Evolutionary conservation across 306 rosid genomes (phyloP), one percentile per base, ranked within the genome.

Genomic region (Trifolium subterraneum): DNA sequence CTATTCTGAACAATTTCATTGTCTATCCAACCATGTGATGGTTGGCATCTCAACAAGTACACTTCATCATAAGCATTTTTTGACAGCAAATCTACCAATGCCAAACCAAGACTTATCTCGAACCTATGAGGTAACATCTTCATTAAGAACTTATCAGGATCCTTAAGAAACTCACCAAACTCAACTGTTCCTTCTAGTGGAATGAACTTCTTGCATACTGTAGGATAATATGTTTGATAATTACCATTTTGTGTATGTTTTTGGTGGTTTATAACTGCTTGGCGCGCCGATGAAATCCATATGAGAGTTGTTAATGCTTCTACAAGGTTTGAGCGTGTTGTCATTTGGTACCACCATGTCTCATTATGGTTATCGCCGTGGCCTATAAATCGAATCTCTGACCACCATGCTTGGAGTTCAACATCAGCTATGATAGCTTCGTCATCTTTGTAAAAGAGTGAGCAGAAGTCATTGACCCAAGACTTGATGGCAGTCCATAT

Each of bases 341-440:
- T 81, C 86, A 92, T 70, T 70, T 79, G 60, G 29, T 77, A 61
- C 93, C 91, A 89, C 88, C 89, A 78, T 6, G 72, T 50, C 42
- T 86, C 85, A 3, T 42, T 41, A 20, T 78, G 54, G 76, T 83
- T 89, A 70, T 91, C 96, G 3, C 86, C 79, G 0, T 91, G 97
- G 62, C 96, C 91, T 1, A 83, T 73, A 66, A 81, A 51, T 84
- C 22, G 74, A 38, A 92, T 86, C 76, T 92, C 96, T 6, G 78
- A 64, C 93, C 96, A 85, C 97, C 97, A 91, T 25, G 88, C 73
- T 72, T 89, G 93, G 80, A 89, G 83, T 70, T 89, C 95, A 31
- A 66, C 66, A 69, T 91, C 95, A 39, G 81, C 62, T 72, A 36
- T 38, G 14, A 89, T 81, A 45, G 85, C 79, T 23, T 73, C 77